phyloP scores from a whole-genome alignment of 1,139 yeast genomes.

The Taphrina pruni region DNA sequence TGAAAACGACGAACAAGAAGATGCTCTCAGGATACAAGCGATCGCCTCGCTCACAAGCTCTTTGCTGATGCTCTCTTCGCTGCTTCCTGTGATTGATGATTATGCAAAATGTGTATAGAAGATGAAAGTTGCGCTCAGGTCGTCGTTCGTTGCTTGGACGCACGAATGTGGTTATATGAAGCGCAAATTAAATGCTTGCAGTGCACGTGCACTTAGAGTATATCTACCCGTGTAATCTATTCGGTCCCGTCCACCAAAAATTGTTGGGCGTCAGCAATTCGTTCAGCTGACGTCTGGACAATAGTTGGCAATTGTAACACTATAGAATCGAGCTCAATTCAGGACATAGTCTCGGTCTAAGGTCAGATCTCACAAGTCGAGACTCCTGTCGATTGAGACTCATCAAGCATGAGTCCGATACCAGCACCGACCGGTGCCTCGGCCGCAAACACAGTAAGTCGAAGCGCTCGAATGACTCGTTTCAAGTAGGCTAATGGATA shows the following conservation, averaged over 20 bases:
- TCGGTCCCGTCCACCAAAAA: constrained; percentile 5
- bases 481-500: no score
- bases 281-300: background rate
- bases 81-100: background rate
- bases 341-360: no score
- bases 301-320: no score
- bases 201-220: background rate
- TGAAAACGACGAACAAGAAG: no score
- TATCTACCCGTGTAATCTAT: constrained; percentile 17
- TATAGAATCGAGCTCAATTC: no score
- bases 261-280: background rate
- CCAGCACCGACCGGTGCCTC: constrained; percentile 29
- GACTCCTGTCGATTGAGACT: no score
- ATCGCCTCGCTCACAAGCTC: background rate
- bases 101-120: background rate
- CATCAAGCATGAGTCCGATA: constrained; percentile 28
- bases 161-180: background rate
- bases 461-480: no score
- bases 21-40: no score
- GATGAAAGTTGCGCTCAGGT: background rate
- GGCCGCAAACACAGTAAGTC: constrained; percentile 22
- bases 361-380: no score
- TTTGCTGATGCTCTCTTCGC: background rate
- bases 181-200: background rate
- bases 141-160: no score